A percentile compares a stretch with the other conserved stretches of the same genome.
Conservation (phyloP, 441 rosid genomes). For the Gossypium gossypioides region DNA sequence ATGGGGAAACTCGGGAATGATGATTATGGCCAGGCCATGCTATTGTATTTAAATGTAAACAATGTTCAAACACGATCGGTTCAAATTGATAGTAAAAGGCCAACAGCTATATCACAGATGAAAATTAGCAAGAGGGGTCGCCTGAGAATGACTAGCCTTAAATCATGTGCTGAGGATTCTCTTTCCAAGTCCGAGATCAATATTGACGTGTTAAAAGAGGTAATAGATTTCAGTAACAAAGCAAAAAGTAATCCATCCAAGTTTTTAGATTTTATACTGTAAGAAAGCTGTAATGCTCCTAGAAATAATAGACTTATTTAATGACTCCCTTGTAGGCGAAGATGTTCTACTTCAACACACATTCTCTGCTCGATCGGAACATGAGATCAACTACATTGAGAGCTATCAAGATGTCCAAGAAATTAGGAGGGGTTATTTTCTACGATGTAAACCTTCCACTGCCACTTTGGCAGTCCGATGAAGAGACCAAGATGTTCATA, state of each 20-base stretch:
- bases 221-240: slow-evolving; percentile 21
- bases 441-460: slow-evolving; percentile 76
- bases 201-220: slow-evolving; percentile 84
- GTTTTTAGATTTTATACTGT: background rate
- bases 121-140: slow-evolving; percentile 71
- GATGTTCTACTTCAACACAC: slow-evolving; percentile 74
- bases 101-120: slow-evolving; percentile 63
- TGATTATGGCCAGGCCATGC: slow-evolving; percentile 68
- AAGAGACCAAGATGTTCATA: slow-evolving; percentile 62
- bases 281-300: slow-evolving; percentile 1
- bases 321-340: slow-evolving; percentile 49
- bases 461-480: slow-evolving; percentile 66
- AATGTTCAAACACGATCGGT: slow-evolving; percentile 75
- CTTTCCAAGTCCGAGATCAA: slow-evolving; percentile 70
- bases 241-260: background rate
- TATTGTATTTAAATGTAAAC: slow-evolving; percentile 57
- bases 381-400: slow-evolving; percentile 58
- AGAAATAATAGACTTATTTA: slow-evolving; percentile 19
- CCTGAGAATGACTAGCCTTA: slow-evolving; percentile 49
- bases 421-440: slow-evolving; percentile 58
- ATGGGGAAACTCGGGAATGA: slow-evolving; percentile 96
- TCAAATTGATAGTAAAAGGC: slow-evolving; percentile 47
- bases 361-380: slow-evolving; percentile 62
- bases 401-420: slow-evolving; percentile 64
- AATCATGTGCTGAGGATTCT: slow-evolving; percentile 82